Percentiles rank a stretch among this genome's conserved stretches.
Conservation (phyloP, 345 rosid species). For the Eucalyptus grandis region DNA sequence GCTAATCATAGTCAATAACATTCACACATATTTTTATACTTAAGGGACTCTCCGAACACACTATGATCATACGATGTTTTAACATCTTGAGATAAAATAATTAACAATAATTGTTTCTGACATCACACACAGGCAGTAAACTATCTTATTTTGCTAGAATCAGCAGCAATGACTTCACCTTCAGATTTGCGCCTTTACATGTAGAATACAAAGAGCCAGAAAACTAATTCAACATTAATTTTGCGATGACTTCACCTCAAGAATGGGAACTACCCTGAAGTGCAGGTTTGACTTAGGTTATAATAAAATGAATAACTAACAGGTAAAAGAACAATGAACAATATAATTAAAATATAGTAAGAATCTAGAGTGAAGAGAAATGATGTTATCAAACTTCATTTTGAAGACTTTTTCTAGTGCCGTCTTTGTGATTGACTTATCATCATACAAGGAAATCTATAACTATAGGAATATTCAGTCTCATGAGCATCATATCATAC, state of each 20-base stretch:
- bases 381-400: accelerated
- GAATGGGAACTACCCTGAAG: neutral
- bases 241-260: neutral
- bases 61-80: too few species aligned
- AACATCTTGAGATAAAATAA: too few species aligned
- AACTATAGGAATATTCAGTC: neutral
- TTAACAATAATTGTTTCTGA: neutral
- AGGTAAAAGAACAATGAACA: neutral
- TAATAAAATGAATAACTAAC: too few species aligned
- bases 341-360: too few species aligned
- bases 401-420: neutral
- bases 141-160: neutral
- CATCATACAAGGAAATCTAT: neutral
- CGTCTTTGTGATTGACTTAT: neutral
- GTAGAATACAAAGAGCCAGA: neutral
- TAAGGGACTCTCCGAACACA: too few species aligned
- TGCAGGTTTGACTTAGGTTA: neutral
- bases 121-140: neutral
- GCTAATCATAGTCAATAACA: neutral
- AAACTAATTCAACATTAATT: neutral
- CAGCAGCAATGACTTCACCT: too few species aligned
- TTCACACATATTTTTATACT: too few species aligned
- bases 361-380: neutral
- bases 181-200: too few species aligned
- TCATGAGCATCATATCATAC: neutral